Base-by-base conservation (phyloP, 805 yeast species). In the Yamadazyma sp. region DNA sequence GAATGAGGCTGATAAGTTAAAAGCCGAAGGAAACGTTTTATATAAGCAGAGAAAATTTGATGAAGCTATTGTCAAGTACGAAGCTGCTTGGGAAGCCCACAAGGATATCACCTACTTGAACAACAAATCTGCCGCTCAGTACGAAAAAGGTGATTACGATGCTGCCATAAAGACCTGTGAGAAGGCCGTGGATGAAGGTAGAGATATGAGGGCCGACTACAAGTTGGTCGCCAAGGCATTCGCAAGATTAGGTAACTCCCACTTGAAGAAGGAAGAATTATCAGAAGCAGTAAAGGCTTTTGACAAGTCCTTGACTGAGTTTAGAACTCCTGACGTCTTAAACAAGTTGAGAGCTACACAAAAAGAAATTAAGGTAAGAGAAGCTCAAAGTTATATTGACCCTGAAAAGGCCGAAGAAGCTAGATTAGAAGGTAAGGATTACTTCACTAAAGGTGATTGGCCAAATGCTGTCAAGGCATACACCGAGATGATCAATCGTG, bases 101-200 rank as follows among this genome's bases (percentile, higher is more conserved):
- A 75, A 80, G 55, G 98, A 93, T 59, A 87, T 91, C 55, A 91
- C 98, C 1, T 93, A 84, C 60, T 74, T 93, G 60, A 93, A 95
- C 72, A 93, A 93, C 73, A 80, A 95, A 55, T 93, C 99, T 26
- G 98, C 99, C 40, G 99, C 99, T 22, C 96, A 93, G 66, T 93
- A 66, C 57, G 99, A 93, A 68, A 88, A 90, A 62, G 96, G 93
- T 45, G 96, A 89, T 55, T 85, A 77, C 54, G 96, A 89, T 41
- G 65, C 81, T 8, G 90, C 96, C 27, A 85, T 93, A 48, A 65
- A 73, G 42, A 87, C 97, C 4, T 83, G 96, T 61, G 68, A 77
- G 50, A 64, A 66, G 34, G 98, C 99, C 17, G 77, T 91, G 46
- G 96, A 87, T 28, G 80, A 85, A 60, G 96, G 96, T 48, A 79